These are phyloP conservation scores for Penicillium macrosclerotiorum DNA, from an alignment of 495 filamentous ascomycete species.

Conservation along the genomic window DNA sequence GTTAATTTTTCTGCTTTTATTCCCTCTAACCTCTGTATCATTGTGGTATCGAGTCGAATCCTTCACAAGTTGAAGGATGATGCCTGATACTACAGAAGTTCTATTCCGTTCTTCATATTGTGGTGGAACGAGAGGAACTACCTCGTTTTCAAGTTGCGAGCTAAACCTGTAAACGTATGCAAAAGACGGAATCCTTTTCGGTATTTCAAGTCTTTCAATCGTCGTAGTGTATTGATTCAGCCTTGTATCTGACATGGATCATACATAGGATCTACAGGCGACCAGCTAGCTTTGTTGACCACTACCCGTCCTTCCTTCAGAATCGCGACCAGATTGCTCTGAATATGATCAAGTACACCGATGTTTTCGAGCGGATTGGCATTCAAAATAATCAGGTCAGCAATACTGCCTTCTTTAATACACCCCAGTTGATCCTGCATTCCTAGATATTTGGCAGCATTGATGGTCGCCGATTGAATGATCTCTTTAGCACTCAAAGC, in stretches of 20 bases:
- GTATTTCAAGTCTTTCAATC: no score
- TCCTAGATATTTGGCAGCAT: conserved; percentile 39
- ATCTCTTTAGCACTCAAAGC: conserved; percentile 39
- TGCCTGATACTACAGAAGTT: no score
- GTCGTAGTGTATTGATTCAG: no score
- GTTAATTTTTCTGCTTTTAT: not conserved
- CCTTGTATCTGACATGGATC: conserved; percentile 10
- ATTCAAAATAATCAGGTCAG: conserved; percentile 38
- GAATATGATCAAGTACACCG: conserved; percentile 39
- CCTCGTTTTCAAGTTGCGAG: no score
- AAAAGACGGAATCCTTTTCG: no score
- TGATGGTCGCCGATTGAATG: conserved; percentile 49
- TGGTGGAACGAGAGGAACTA: no score
- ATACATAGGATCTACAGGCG: conserved; percentile 10
- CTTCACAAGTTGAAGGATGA: no score
- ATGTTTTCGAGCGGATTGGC: conserved; percentile 49
- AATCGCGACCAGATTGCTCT: conserved; percentile 40
- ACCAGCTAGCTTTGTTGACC: conserved; percentile 5
- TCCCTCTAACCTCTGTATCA: no score
- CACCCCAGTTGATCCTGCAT: conserved; percentile 38
- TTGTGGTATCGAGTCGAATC: not conserved
- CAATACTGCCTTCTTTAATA: conserved; percentile 34
- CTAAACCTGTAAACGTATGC: no score
- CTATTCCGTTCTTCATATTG: no score
- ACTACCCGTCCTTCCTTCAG: conserved; percentile 48